Percentiles rank a stretch among this genome's conserved stretches.
phyloP scores from a whole-genome alignment of 2,329 filamentous ascomycete species.

The Aspergillus spinulosporus region DNA sequence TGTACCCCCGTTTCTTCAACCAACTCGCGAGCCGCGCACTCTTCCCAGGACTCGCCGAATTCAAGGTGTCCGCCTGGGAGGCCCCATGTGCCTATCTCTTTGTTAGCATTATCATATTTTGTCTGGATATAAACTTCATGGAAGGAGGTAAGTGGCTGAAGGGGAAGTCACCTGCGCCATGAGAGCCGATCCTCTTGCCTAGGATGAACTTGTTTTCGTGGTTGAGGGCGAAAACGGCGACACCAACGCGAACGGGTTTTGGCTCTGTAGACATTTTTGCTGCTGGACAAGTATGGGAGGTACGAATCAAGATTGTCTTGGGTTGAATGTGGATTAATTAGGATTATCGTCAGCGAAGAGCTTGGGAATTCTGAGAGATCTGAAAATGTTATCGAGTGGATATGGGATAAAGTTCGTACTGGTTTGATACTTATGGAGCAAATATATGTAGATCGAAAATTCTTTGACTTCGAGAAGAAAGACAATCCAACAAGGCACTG shows the following conservation, averaged over 20 bases:
- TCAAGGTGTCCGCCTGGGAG: slow-evolving; percentile 78
- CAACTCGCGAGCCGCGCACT: slow-evolving; percentile 66
- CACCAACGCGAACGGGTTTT: slow-evolving; percentile 16
- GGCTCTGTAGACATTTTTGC: slow-evolving; percentile 3
- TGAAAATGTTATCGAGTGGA: too few species aligned
- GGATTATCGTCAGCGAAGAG: too few species aligned
- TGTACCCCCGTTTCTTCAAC: slow-evolving; percentile 69
- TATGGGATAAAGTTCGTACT: too few species aligned
- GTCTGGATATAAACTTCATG: background rate
- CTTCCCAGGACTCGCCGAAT: slow-evolving; percentile 61
- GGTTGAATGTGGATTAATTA: too few species aligned
- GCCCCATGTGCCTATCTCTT: slow-evolving; percentile 57
- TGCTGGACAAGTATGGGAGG: background rate
- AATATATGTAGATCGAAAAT: too few species aligned
- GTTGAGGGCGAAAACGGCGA: slow-evolving; percentile 21
- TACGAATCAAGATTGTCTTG: background rate
- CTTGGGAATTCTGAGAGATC: too few species aligned
- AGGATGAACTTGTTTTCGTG: slow-evolving; percentile 16
- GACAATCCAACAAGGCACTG: too few species aligned
- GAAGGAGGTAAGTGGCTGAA: too few species aligned
- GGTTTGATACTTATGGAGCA: too few species aligned
- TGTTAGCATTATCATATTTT: background rate
- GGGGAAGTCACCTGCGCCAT: slow-evolving; percentile 16
- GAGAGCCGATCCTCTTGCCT: slow-evolving; percentile 19
- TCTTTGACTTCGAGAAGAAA: too few species aligned